phyloP scores from a whole-genome alignment of 83 land plant species.

The Thuja plicata region DNA sequence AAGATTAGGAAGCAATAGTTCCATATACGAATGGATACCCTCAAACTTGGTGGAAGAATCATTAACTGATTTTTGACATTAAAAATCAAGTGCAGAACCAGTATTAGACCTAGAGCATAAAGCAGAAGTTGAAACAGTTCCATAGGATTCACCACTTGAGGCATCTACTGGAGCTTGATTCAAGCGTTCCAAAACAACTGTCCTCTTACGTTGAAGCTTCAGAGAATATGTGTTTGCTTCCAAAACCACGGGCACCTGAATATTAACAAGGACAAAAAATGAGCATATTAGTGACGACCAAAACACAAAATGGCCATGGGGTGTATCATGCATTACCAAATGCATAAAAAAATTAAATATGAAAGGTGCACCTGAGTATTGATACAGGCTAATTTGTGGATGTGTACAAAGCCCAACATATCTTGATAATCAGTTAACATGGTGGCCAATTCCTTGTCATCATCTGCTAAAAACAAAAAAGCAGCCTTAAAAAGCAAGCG shows the following conservation, averaged over 20 bases:
- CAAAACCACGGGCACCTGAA: conserved; percentile 80
- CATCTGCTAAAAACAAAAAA: conserved; percentile 51
- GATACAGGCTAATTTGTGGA: conserved; percentile 75
- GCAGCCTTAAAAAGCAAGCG: background rate
- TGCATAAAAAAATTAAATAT: background rate
- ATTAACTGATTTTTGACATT: conserved; percentile 9
- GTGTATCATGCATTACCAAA: background rate
- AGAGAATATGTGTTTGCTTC: conserved; percentile 73
- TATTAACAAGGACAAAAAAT: background rate
- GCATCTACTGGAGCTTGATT: conserved; percentile 94
- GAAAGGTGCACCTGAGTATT: conserved; percentile 77
- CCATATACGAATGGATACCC: background rate
- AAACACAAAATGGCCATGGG: background rate
- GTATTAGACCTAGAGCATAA: conserved; percentile 64
- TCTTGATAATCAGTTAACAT: conserved; percentile 85
- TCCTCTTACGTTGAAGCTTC: conserved; percentile 63
- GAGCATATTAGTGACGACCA: background rate
- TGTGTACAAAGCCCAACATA: conserved; percentile 83
- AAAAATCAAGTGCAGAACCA: conserved; percentile 74
- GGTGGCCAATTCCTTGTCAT: conserved; percentile 73
- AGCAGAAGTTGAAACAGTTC: conserved; percentile 39
- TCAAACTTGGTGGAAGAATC: background rate
- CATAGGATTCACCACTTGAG: conserved; percentile 65
- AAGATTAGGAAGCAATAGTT: background rate
- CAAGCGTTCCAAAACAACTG: conserved; percentile 69